Base-by-base conservation (phyloP, 1,139 yeast species). In the Scheffersomyces segobiensis region DNA sequence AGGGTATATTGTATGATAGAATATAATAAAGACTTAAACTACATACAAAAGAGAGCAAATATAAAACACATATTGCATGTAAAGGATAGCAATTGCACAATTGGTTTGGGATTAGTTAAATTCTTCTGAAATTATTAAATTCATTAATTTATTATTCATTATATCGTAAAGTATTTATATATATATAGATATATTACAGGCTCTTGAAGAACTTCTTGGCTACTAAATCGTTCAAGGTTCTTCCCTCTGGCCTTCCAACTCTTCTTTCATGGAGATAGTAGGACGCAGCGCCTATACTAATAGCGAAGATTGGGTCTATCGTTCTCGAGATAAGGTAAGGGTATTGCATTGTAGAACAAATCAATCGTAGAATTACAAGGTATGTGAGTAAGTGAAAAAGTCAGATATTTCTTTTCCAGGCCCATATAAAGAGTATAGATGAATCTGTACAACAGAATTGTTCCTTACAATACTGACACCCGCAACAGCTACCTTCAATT, bases 201-300 rank as follows among this genome's bases (percentile, higher is more conserved):
- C 26, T 19, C 52, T 56, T 56, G 47, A 46, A 17, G 53, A 55
- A 70, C 63, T 74, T 75, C 63, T 77, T 76, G 46, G 57, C 54
- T 3, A 83, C 60, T 60, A 87, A 75, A 61, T 86, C 88, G 63
- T 81, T 81, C 65, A 88, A 73, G 3, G 80, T 69, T 60, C 87
- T 89, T 3, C 90, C 91, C 55, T 78, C 81, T 49, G 79, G 78
- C 61, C 89, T 76, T 2, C 82, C 84, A 1, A 78, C 79, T 62
- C 90, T 75, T 58, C 69, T 73, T 67, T 88, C 93, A 60, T 86
- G 85, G 8, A 86, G 73, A 62, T 83, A 86, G 68, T 85, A 88
- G 3, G 91, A 85, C 5, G 82, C 73, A 0, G 80, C 77, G 0
- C 93, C 93, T 4, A 87, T 79, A 0, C 78, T 71, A 0, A 87